Percentiles rank a stretch among this genome's conserved stretches.
phyloP scores from a whole-genome alignment of 768 basidiomycete species.

The Porpolomopsis calyptriformis region DNA sequence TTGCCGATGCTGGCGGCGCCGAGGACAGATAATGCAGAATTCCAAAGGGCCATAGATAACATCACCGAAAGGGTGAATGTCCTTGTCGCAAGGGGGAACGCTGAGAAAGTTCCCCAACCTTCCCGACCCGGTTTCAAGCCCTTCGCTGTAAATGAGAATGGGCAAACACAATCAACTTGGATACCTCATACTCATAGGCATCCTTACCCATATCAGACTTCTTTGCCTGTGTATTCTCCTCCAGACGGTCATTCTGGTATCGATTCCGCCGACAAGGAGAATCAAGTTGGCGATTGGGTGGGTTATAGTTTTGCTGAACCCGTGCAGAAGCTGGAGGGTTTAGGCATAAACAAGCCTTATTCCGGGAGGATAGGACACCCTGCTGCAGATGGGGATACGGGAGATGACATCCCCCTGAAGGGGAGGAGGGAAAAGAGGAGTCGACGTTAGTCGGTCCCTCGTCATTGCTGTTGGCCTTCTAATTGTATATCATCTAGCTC shows the following conservation, averaged over 20 bases:
- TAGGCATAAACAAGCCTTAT: constrained; percentile 21
- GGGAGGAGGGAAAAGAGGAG: constrained; percentile 40
- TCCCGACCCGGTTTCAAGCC: not conserved
- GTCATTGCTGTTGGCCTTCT: constrained; percentile 1
- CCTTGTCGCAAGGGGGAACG: constrained; percentile 19
- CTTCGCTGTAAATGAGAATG: not conserved
- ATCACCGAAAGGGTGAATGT: constrained; percentile 38
- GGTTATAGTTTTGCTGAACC: constrained; percentile 12
- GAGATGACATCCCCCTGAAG: constrained; percentile 27
- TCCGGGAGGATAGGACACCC: constrained; percentile 40
- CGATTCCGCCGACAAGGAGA: constrained; percentile 31
- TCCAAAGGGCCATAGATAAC: constrained; percentile 34
- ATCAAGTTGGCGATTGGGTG: constrained; percentile 25
- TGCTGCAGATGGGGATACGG: constrained; percentile 18
- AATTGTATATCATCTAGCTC: constrained; percentile 28
- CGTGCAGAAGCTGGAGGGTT: constrained; percentile 13
- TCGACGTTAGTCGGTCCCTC: constrained; percentile 37
- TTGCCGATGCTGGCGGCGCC: constrained; percentile 35
- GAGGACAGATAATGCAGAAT: constrained; percentile 26
- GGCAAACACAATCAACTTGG: not conserved
- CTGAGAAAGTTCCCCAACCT: constrained; percentile 6
- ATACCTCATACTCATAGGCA: not conserved
- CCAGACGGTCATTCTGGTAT: not conserved
- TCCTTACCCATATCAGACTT: not conserved
- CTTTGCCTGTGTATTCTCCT: not conserved